Evolutionary conservation across 2,329 filamentous ascomycete species (phyloP), one percentile per base, ranked within the genome.

Genomic region (Emericellopsis atlantica): DNA sequence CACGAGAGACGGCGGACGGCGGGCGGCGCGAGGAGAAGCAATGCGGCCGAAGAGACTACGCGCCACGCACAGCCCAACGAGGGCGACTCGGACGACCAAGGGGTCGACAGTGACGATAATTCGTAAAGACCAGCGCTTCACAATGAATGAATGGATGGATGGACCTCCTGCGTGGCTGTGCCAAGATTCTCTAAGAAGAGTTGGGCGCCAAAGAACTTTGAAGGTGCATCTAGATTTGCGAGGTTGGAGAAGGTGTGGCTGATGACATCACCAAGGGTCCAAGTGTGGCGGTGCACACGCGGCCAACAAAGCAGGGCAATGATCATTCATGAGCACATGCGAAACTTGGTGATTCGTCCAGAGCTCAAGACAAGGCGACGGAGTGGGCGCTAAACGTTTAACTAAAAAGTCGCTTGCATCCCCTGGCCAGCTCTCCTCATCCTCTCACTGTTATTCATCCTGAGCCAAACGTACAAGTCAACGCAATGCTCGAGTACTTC

Each of bases 401-500:
- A 15, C 8, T 14, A 10, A 35, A 35, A 16, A 26, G 24, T 18
- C 36, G 12, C 24, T 23, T 12, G n/a, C 36, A 24, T 9, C 35
- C 21, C 16, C 16, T 37, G 21, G 8, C 10, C 14, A 32, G 16
- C 31, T 32, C 22, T 14, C 2, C 31, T 40, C 22, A 22, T 4
- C 15, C n/a, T 22, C 37, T 18, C 38, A 40, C 24, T 40, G 24
- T 15, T 32, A n/a, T 26, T 5, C 11, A 11, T n/a, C 15, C 26
- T 11, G 36, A 24, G 14, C 9, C 38, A 16, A n/a, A 31, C 10
- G 3, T 22, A 36, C 31, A 18, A 8, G 23, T 29, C 46, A 37
- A 37, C 52, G 62, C 47, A 38, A 81, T 81, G 78, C 53, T 81
- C 45, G 75, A 81, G 56, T 80, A 76, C 56, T 72, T 81, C 48